These are phyloP conservation scores for Alternaria dauci DNA, from an alignment of 2,329 filamentous ascomycete species.

Conservation along the genomic window DNA sequence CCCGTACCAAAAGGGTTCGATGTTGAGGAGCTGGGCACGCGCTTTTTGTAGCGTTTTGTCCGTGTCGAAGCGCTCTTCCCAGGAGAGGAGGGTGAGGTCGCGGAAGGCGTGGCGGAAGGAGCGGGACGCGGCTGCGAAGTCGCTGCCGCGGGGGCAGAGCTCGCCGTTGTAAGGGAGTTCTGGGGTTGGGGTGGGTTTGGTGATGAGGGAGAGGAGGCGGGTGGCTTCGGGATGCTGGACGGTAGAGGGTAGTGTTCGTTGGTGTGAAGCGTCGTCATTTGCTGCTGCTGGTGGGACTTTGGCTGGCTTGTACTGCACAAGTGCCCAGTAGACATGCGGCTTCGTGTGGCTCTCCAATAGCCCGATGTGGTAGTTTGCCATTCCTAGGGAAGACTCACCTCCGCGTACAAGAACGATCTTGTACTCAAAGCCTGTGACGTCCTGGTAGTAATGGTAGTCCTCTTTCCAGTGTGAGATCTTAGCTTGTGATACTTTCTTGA, in stretches of 20 bases:
- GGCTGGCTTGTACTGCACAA: conserved; percentile 38
- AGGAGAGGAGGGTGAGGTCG: conserved; percentile 51
- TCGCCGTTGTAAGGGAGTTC: conserved; percentile 27
- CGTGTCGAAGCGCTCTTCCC: conserved; percentile 53
- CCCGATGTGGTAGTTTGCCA: conserved; percentile 61
- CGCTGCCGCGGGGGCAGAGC: conserved; percentile 41
- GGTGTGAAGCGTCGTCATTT: neutral
- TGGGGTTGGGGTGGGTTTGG: conserved; percentile 6
- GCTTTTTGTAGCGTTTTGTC: conserved; percentile 30
- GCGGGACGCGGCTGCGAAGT: conserved; percentile 46
- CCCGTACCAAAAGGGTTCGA: conserved; percentile 43
- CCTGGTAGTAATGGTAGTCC: conserved; percentile 69
- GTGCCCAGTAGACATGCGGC: conserved; percentile 43
- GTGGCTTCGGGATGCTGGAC: conserved; percentile 12
- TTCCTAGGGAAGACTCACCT: conserved; percentile 58
- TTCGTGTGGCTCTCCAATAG: conserved; percentile 45
- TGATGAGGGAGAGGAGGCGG: conserved; percentile 26
- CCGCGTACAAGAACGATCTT: conserved; percentile 67
- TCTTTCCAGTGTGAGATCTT: conserved; percentile 51
- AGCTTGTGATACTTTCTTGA: conserved; percentile 14
- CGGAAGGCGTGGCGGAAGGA: conserved; percentile 53
- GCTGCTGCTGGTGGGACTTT: neutral
- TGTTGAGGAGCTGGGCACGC: conserved; percentile 18
- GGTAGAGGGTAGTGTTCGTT: neutral
- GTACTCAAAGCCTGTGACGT: conserved; percentile 70